A percentile compares a stretch with the other conserved stretches of the same genome.
Conservation (phyloP, 805 yeast species). For the Zygotorulaspora florentina region DNA sequence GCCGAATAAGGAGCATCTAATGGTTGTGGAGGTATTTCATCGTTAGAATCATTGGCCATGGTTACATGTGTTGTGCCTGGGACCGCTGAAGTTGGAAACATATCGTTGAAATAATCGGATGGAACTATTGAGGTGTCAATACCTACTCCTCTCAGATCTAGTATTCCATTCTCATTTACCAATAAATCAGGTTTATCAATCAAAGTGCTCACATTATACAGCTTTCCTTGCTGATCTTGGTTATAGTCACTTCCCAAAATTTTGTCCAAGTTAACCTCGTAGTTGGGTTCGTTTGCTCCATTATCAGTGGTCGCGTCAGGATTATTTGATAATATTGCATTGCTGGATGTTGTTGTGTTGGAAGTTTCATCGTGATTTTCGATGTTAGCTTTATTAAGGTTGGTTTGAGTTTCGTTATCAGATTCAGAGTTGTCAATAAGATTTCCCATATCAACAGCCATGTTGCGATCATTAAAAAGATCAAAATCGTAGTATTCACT, state of each 20-base stretch:
- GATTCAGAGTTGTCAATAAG: constrained; percentile 8
- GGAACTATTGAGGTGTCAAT: constrained; percentile 19
- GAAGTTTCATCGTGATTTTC: background rate
- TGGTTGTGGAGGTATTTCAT: constrained; percentile 3
- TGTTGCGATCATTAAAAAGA: constrained; percentile 12
- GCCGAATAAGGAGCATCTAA: constrained; percentile 5
- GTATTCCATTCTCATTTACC: constrained; percentile 17
- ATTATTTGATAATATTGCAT: constrained; percentile 1
- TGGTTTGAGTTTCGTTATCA: constrained; percentile 4
- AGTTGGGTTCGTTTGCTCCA: constrained; percentile 7
- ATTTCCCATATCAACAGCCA: constrained; percentile 10
- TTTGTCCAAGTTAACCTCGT: constrained; percentile 14
- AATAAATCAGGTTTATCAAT: constrained; percentile 31
- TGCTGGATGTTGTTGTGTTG: background rate
- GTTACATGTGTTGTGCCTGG: constrained; percentile 1
- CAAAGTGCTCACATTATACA: constrained; percentile 28
- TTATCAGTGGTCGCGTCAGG: background rate
- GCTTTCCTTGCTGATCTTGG: constrained; percentile 6
- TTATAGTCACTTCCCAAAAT: constrained; percentile 9
- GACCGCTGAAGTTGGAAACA: constrained; percentile 16
- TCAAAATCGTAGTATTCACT: constrained; percentile 10
- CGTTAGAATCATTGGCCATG: constrained; percentile 4
- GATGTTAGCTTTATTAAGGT: background rate
- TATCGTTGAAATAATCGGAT: constrained; percentile 25
- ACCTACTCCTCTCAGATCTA: constrained; percentile 17